These are phyloP conservation scores for Cutaneotrichosporon dermatis DNA, from an alignment of 1,284 basidiomycete genomes.

Conservation along the genomic window DNA sequence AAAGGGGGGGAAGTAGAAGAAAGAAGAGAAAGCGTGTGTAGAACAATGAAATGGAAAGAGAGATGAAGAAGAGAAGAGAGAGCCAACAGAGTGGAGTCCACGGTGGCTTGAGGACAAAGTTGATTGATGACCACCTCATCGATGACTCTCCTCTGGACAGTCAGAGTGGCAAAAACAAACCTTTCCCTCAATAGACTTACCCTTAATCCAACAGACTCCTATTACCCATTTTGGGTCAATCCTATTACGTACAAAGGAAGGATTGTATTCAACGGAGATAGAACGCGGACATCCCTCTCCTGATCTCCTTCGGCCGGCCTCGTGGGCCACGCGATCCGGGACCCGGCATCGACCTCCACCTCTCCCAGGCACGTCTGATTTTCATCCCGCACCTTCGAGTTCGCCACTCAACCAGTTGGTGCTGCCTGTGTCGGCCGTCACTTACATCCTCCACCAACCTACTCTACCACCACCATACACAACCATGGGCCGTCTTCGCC, in stretches of 20 bases:
- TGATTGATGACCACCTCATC: no score
- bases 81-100: background rate
- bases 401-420: background rate
- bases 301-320: no score
- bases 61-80: background rate
- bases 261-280: no score
- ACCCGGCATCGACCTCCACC: background rate
- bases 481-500: slow-evolving; percentile 22
- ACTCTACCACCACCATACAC: background rate
- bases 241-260: no score
- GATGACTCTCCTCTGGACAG: no score
- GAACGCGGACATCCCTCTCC: no score
- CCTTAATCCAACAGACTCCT: no score
- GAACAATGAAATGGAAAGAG: background rate
- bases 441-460: background rate
- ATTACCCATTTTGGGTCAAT: no score
- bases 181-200: no score
- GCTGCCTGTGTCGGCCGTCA: background rate
- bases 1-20: no score
- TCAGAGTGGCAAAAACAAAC: background rate
- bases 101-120: no score
- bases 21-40: background rate
- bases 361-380: background rate
- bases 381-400: background rate
- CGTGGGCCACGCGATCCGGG: background rate